Evolutionary conservation across 345 rosid genomes (phyloP), one percentile per base, ranked within the genome.

Genomic region (Pistacia integerrima): DNA sequence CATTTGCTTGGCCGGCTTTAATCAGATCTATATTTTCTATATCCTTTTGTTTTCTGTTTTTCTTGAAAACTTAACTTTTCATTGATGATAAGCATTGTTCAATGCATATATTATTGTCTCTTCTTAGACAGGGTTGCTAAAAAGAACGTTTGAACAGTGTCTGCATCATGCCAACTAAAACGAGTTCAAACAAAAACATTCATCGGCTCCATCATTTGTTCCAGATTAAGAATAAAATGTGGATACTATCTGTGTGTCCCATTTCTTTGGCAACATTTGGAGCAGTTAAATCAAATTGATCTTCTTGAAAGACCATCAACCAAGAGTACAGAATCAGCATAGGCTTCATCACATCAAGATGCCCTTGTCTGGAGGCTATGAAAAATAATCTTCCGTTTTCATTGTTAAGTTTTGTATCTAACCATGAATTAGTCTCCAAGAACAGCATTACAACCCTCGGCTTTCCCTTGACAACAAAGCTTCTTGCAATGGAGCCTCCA

Each of bases 401-500:
- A 22, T 0, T 2, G 52, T 74, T 74, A 22, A 62, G 77, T 64
- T 17, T 67, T 7, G 56, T 16, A 38, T 70, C 77, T 4, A 41
- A 36, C 74, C 62, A 52, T 3, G 78, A 74, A 36, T 41, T 61
- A 36, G 70, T 69, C 69, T 74, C 57, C 9, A 79, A 36, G 14
- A 79, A 48, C 68, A 79, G 16, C 58, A n/a, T 38, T 0, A 49
- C 69, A 25, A 74, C 33, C 54, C 18, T 25, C 11, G 8, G 64
- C 63, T 14, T 67, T 60, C 48, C 82, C 77, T 28, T 16, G 33
- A 14, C 70, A 61, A 52, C 73, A 30, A 73, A 20, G 77, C 77
- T 69, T 68, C 70, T 33, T 73, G 77, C 74, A 79, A 13, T 6
- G 82, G 74, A 67, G 77, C 68, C n/a, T 79, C 82, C 22, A 18